Percentiles rank a stretch among this genome's conserved stretches.
Evolutionary conservation across 208 protist genomes (phyloP).

Genomic region (Crithidia sp.): DNA sequence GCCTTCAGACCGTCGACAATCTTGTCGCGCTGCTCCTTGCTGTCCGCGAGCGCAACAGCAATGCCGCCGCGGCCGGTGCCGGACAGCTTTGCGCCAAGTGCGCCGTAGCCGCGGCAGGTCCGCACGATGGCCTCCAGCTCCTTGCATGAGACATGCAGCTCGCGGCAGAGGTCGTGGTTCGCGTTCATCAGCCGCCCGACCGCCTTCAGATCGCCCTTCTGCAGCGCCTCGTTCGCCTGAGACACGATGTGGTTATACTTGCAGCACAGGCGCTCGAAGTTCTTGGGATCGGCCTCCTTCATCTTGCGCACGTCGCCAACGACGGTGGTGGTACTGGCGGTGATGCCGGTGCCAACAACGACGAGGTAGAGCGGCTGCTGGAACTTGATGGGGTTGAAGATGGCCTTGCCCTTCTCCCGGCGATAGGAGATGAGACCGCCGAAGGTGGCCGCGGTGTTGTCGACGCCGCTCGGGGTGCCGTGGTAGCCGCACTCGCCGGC

Average conservation of each 20-base stretch:
- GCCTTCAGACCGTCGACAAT: slow-evolving; percentile 47
- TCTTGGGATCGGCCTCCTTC: slow-evolving; percentile 43
- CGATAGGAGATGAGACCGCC: slow-evolving; percentile 84
- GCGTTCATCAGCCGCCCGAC: slow-evolving; percentile 71
- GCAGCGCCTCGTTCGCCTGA: slow-evolving; percentile 46
- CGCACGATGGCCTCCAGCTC: slow-evolving; percentile 78
- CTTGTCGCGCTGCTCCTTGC: slow-evolving; percentile 36
- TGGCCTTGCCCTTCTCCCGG: slow-evolving; percentile 34
- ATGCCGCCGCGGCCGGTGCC: slow-evolving; percentile 86
- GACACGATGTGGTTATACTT: slow-evolving; percentile 50
- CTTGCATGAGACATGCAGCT: slow-evolving; percentile 64
- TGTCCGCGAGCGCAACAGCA: slow-evolving; percentile 56
- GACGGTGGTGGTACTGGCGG: slow-evolving; percentile 71
- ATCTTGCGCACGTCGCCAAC: slow-evolving; percentile 65
- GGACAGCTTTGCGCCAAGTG: slow-evolving; percentile 81
- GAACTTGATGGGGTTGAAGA: slow-evolving; percentile 48
- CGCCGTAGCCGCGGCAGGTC: slow-evolving; percentile 44
- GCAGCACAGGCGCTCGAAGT: slow-evolving; percentile 48
- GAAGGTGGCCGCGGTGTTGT: slow-evolving; percentile 89
- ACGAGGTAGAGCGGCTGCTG: slow-evolving; percentile 61
- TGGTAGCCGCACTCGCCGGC: slow-evolving; percentile 87
- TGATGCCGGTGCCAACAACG: slow-evolving; percentile 87
- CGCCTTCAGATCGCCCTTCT: slow-evolving; percentile 39
- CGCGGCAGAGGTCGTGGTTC: slow-evolving; percentile 67
- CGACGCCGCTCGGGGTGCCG: slow-evolving; percentile 88